These are phyloP conservation scores for Phalaenopsis aphrodite DNA, from an alignment of 106 monocot species.

Conservation along the genomic window DNA sequence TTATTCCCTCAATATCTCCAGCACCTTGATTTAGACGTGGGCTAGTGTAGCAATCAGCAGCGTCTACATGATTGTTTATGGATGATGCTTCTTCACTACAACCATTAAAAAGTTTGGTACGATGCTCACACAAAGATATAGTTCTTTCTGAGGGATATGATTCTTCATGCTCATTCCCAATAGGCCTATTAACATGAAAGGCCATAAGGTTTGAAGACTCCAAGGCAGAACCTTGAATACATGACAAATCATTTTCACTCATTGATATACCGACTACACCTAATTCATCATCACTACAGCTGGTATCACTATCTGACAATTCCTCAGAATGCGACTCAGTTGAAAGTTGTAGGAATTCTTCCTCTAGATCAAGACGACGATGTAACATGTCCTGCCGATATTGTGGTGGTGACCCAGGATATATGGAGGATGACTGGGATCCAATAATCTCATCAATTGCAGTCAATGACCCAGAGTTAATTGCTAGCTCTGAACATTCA, in stretches of 20 bases:
- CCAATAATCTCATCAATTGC: conserved; percentile 54
- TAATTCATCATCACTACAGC: conserved; percentile 60
- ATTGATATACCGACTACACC: conserved; percentile 30
- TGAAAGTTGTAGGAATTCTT: conserved; percentile 65
- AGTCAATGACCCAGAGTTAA: conserved; percentile 26
- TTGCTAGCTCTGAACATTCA: conserved; percentile 8
- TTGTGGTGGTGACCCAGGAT: conserved; percentile 59
- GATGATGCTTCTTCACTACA: conserved; percentile 9
- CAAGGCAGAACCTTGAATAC: conserved; percentile 11
- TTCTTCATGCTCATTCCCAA: conserved; percentile 12
- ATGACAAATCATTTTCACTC: conserved; percentile 27
- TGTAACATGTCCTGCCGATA: conserved; percentile 74
- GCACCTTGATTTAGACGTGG: conserved; percentile 8
- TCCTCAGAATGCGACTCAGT: conserved; percentile 32
- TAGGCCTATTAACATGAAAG: conserved; percentile 9
- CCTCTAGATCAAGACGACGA: conserved; percentile 55
- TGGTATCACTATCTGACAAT: conserved; percentile 74
- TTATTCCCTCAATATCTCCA: conserved; percentile 10
- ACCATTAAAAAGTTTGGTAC: neutral
- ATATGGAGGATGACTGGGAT: conserved; percentile 26
- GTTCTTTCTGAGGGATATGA: conserved; percentile 1
- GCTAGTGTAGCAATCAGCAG: neutral
- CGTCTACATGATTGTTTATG: conserved; percentile 3
- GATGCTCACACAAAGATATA: neutral
- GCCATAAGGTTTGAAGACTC: conserved; percentile 7